These are phyloP conservation scores for Russula foetens DNA, from an alignment of 768 basidiomycete species.

Conservation along the genomic window DNA sequence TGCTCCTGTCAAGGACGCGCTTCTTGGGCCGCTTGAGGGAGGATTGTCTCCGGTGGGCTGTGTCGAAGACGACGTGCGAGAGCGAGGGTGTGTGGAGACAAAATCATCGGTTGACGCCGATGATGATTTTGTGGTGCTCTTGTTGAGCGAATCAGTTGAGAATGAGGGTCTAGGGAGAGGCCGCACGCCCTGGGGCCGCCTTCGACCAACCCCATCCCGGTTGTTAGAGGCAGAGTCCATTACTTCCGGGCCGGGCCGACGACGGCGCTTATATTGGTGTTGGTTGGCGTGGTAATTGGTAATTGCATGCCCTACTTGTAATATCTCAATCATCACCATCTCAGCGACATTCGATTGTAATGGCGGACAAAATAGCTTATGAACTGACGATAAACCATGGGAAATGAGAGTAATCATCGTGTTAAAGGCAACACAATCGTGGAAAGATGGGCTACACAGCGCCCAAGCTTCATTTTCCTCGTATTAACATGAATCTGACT, in stretches of 20 bases:
- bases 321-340: too few species aligned
- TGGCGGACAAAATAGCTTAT: background rate
- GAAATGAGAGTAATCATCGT: background rate
- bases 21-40: background rate
- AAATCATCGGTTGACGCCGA: background rate
- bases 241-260: background rate
- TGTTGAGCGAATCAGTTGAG: background rate
- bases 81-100: background rate
- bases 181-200: background rate
- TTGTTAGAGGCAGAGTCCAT: conserved; percentile 9
- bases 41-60: background rate
- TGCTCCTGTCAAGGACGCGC: background rate
- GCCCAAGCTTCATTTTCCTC: background rate
- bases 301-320: background rate
- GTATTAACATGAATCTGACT: background rate
- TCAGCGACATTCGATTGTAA: background rate
- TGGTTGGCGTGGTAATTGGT: conserved; percentile 6
- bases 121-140: background rate
- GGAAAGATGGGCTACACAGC: background rate
- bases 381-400: background rate
- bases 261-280: too few species aligned
- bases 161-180: background rate
- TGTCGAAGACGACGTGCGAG: background rate
- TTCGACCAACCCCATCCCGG: background rate
- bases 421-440: background rate